Evolutionary conservation across 176 grass and related monocot species (phyloP).

Genomic region (Bolboschoenus planiculmis): DNA sequence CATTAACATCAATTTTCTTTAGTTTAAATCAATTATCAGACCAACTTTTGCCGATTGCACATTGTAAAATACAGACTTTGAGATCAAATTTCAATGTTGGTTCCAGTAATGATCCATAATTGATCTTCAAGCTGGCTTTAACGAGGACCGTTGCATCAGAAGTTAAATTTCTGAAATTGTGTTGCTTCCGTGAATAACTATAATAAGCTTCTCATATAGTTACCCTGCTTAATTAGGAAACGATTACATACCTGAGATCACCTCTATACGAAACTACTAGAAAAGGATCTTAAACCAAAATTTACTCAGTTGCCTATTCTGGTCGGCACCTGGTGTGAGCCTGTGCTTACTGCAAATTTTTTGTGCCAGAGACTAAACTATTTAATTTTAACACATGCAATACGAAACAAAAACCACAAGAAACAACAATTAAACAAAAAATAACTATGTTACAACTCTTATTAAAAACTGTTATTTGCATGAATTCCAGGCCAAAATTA

Average conservation of each 20-base stretch:
- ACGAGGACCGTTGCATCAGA: not conserved
- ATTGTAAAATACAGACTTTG: not conserved
- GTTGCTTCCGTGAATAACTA: not conserved
- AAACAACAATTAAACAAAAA: not conserved
- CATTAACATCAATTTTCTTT: not conserved
- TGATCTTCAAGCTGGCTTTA: not conserved
- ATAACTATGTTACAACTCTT: not conserved
- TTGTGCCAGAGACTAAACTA: not conserved
- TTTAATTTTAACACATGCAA: not conserved
- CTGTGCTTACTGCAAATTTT: not conserved
- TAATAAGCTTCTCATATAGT: not conserved
- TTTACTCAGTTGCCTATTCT: not conserved
- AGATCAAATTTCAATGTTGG: not conserved
- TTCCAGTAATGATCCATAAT: not conserved
- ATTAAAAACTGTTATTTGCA: not conserved
- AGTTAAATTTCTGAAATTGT: not conserved
- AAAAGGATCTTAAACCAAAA: not conserved
- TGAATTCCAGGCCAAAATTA: not conserved
- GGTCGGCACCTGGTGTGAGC: not conserved
- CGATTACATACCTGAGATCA: not conserved
- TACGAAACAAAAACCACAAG: not conserved
- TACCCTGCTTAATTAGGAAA: not conserved
- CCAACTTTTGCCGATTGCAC: not conserved
- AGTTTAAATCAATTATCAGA: not conserved
- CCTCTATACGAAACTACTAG: not conserved